These are phyloP conservation scores for Linnemannia schmuckeri DNA, from an alignment of 192 early-diverging fungal species.

Conservation along the genomic window DNA sequence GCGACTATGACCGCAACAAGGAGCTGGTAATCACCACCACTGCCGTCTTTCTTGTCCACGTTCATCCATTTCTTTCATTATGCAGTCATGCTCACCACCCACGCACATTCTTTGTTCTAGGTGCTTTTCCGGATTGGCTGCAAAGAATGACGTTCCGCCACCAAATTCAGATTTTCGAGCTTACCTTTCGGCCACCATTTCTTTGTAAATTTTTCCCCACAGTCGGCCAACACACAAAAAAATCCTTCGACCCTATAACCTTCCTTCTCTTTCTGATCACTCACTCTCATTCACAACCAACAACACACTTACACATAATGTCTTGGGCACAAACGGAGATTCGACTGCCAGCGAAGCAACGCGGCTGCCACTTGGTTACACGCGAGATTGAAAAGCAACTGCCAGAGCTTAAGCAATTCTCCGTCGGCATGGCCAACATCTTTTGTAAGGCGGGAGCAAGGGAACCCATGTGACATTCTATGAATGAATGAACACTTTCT, in stretches of 20 bases:
- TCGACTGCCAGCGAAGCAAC: constrained; percentile 65
- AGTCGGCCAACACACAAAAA: background rate
- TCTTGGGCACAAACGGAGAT: constrained; percentile 79
- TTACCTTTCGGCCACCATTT: background rate
- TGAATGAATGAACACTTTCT: background rate
- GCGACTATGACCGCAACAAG: constrained; percentile 42
- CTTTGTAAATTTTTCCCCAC: background rate
- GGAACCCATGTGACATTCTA: background rate
- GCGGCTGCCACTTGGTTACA: constrained; percentile 86
- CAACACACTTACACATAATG: constrained; percentile 48
- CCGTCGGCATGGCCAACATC: constrained; percentile 87
- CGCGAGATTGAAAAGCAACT: constrained; percentile 73
- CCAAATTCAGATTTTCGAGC: background rate
- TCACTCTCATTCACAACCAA: background rate
- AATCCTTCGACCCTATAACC: background rate
- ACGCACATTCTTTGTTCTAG: background rate
- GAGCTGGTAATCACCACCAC: constrained; percentile 30
- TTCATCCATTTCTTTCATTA: background rate
- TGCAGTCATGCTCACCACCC: background rate
- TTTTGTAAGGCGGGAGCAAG: constrained; percentile 66
- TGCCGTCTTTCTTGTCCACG: background rate
- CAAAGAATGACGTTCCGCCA: background rate
- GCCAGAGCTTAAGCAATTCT: constrained; percentile 74
- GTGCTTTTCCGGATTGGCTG: background rate
- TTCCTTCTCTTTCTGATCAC: background rate